Evolutionary conservation across 2,329 filamentous ascomycete species (phyloP), one percentile per base, ranked within the genome.

Genomic region (Chaetomium globosum): DNA sequence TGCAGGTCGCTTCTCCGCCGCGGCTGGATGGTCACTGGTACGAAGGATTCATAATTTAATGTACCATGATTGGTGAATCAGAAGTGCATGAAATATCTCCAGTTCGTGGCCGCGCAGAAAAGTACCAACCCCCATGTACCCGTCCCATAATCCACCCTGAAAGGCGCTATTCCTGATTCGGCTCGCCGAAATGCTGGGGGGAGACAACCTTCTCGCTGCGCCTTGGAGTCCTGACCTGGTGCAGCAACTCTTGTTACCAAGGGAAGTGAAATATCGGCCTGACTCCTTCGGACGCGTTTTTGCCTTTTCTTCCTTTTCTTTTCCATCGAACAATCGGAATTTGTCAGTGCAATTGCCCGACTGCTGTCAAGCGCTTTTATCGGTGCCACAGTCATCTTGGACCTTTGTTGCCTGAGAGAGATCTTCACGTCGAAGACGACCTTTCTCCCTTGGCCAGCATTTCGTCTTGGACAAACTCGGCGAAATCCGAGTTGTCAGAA

Each of bases 181-280:
- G 43, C 71, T 72, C 71, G 71, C 71, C 71, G 71, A 71, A 68
- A 67, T 65, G 61, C 61, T 64, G 64, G 65, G 68, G 65, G 65
- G 56, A 54, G 58, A 61, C 49, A 61, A 65, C 58, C 53, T 64
- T 68, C 65, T 68, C 65, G 60, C 71, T 72, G 71, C 71, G 71
- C 71, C 71, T 67, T 70, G 66, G 58, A 58, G 62, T 48, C 31
- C 64, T 59, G 61, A 33, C n/a, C 59, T 52, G 55, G 62, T 64
- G 43, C 52, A 61, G 64, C 36, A 51, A 54, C 61, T 63, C 33
- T 30, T 39, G 49, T 63, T 63, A 28, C 58, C 43, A 53, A 28
- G 43, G 21, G 60, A 61, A 71, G 65, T 73, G 71, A 73, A 72
- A 73, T 72, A 73, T 72, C 71, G 71, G 71, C 65, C 70, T 72